Evolutionary conservation across 1,284 basidiomycete species (phyloP), one percentile per base, ranked within the genome.

Genomic region (Trametes hirsuta): DNA sequence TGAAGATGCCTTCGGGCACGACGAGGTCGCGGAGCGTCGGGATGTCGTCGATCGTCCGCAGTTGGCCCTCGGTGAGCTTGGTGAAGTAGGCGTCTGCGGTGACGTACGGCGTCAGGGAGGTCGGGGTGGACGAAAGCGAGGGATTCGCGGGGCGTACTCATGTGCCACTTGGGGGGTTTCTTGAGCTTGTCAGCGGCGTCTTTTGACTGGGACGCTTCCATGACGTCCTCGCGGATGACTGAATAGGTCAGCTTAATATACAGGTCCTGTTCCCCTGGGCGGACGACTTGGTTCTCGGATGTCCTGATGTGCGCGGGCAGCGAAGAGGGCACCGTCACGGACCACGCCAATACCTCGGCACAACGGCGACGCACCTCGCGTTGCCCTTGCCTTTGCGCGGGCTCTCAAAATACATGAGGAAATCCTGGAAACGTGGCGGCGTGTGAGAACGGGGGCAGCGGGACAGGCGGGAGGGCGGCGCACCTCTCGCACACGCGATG

Each of bases 211-310:
- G 55, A 52, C 9, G 58, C 45, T 44, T 68, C 68, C 45, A 50
- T 59, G 42, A 64, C 57, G 30, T 70, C 70, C 45, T 69, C 68
- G 51, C 74, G 65, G 52, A 71, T 89, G 40, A 88, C 90, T 0
- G 88, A 90, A 68, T 91, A 91, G 1, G 89, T 91, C 69, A 91
- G 89, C 72, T 91, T 91, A 62, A 91, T 86, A 42, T 90, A 77
- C 6, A 84, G 84, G 67, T 91, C 87, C 83, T 87, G 89, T 61
- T 85, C 84, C 53, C 83, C 80, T 2, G 69, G 40, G 79, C 72
- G 71, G 41, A 72, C 68, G 59, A 73, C 68, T 45, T 69, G 69
- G 64, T 73, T 71, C 59, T 73, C 72, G 48, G 69, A 66, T 4
- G 70, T 64, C 61, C 72, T 73, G 58, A 46, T 24, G 55, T 12